Evolutionary conservation across 1,284 basidiomycete genomes (phyloP).

Genomic region (Rhizopogon parksii): DNA sequence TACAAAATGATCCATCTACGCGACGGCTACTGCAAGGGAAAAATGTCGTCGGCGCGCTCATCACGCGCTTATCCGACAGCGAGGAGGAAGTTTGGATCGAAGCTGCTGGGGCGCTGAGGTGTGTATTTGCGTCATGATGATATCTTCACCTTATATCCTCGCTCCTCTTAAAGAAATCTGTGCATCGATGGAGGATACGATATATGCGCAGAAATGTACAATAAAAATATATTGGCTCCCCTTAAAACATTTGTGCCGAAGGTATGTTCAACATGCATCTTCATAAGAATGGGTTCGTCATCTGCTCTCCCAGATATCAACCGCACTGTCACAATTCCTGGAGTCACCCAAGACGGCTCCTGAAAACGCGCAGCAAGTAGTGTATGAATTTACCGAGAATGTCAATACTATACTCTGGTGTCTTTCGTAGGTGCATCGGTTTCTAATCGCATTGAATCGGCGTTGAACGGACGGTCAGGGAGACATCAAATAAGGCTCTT

Average conservation of each 20-base stretch:
- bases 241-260: conserved; percentile 70
- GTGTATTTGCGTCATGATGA: conserved; percentile 14
- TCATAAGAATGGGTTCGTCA: conserved; percentile 3
- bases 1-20: conserved; percentile 84
- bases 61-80: conserved; percentile 75
- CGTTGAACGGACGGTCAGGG: conserved; percentile 46
- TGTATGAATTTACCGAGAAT: conserved; percentile 86
- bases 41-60: conserved; percentile 82
- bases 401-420: conserved; percentile 90
- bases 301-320: conserved; percentile 55
- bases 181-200: conserved; percentile 92
- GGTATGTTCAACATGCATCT: conserved; percentile 32
- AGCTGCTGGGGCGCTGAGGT: conserved; percentile 78
- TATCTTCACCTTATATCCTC: conserved; percentile 6
- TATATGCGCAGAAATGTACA: conserved; percentile 93
- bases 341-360: conserved; percentile 50
- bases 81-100: conserved; percentile 85
- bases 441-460: conserved; percentile 11
- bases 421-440: conserved; percentile 63
- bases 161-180: conserved; percentile 61
- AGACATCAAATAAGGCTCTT: conserved; percentile 88
- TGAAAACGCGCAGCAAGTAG: conserved; percentile 66
- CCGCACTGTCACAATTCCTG: conserved; percentile 63
- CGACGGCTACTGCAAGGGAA: conserved; percentile 83
- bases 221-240: conserved; percentile 83